Conservation (phyloP, 129 eudicot genomes). For the Dittrichia graveolens region DNA sequence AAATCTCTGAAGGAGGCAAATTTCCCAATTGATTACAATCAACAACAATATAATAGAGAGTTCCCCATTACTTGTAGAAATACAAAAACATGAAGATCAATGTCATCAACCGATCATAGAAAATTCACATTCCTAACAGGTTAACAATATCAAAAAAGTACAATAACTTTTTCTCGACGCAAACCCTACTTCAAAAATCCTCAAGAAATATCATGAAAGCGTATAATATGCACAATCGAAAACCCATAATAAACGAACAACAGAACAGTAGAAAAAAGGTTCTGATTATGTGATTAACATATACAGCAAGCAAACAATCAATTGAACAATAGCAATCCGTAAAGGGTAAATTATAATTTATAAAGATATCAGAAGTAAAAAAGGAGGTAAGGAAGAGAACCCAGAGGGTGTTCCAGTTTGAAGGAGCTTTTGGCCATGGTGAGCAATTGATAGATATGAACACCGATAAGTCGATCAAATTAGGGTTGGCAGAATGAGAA, state of each 20-base stretch:
- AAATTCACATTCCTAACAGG: neutral
- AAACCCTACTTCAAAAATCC: conserved; percentile 18
- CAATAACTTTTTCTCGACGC: neutral
- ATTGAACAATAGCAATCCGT: neutral
- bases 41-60: neutral
- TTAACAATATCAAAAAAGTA: neutral
- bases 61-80: no score
- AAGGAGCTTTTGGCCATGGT: conserved; percentile 86
- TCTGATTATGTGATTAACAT: conserved; percentile 12
- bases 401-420: conserved; percentile 90
- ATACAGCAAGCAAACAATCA: conserved; percentile 1
- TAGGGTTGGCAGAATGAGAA: conserved; percentile 31
- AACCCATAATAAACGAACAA: neutral
- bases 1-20: no score
- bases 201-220: neutral
- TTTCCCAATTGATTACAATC: no score
- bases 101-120: neutral
- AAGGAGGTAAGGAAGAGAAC: conserved; percentile 35
- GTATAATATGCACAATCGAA: neutral
- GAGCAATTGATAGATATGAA: conserved; percentile 18
- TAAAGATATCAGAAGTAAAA: neutral
- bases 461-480: conserved; percentile 18
- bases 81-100: neutral
- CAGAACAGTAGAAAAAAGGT: neutral
- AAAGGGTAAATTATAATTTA: neutral